These are phyloP conservation scores for Aspergillus ostianus DNA, from an alignment of 495 filamentous ascomycete species.

Conservation along the genomic window DNA sequence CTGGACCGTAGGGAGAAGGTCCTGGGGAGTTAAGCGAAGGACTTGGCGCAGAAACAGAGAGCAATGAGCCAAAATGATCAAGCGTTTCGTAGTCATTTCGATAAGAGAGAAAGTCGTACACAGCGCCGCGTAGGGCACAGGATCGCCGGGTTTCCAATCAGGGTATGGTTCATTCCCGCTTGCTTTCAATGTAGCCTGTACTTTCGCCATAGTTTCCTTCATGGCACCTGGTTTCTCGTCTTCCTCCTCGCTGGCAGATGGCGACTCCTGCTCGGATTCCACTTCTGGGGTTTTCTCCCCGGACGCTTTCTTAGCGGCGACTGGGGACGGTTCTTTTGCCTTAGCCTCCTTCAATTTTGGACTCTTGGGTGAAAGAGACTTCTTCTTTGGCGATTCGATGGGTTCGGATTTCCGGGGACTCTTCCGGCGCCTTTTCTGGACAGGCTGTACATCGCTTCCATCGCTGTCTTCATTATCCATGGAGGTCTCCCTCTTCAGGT, in stretches of 20 bases:
- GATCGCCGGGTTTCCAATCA: conserved; percentile 85
- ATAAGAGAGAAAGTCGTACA: conserved; percentile 92
- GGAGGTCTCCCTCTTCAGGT: conserved; percentile 42
- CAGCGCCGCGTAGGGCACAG: conserved; percentile 91
- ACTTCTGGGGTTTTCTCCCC: conserved; percentile 36
- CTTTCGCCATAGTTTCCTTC: conserved; percentile 74
- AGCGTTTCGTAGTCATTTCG: conserved; percentile 87
- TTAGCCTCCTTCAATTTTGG: conserved; percentile 24
- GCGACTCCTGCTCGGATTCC: conserved; percentile 49
- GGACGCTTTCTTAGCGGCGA: conserved; percentile 32
- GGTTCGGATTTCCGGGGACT: conserved; percentile 9
- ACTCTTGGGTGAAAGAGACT: conserved; percentile 26
- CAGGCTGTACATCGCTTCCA: conserved; percentile 53
- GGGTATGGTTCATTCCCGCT: conserved; percentile 78
- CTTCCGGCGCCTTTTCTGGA: conserved; percentile 42
- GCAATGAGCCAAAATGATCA: conserved; percentile 83
- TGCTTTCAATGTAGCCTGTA: conserved; percentile 72
- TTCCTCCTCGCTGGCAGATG: conserved; percentile 55
- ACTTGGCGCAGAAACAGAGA: conserved; percentile 91
- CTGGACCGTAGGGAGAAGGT: conserved; percentile 81
- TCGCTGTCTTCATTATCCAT: conserved; percentile 41
- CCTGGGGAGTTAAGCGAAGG: conserved; percentile 81
- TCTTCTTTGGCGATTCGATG: conserved; percentile 23
- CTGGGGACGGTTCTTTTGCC: conserved; percentile 20
- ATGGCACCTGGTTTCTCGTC: conserved; percentile 74